Percentiles rank a stretch among this genome's conserved stretches.
Evolutionary conservation across 2,329 filamentous ascomycete genomes (phyloP).

Genomic region (Diaporthe humulicola): DNA sequence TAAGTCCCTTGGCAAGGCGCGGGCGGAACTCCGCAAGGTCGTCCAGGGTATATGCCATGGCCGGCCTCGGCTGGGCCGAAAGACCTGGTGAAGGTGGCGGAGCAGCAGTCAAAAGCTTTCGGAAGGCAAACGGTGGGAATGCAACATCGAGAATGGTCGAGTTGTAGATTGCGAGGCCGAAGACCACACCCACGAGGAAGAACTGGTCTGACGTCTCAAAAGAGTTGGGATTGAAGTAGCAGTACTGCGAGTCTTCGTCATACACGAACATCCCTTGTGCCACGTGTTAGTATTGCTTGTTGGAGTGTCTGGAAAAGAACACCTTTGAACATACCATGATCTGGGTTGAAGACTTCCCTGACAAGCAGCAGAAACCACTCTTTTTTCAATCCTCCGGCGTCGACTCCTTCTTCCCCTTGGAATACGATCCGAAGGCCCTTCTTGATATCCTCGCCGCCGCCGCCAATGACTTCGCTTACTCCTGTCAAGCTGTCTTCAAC

Average conservation of each 20-base stretch:
- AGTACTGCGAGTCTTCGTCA: constrained; percentile 90
- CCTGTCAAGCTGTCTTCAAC: constrained; percentile 89
- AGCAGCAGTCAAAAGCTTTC: constrained; percentile 84
- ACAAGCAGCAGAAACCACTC: constrained; percentile 95
- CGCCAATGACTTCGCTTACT: constrained; percentile 87
- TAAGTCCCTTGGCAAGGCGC: constrained; percentile 79
- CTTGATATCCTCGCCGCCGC: constrained; percentile 87
- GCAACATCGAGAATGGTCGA: constrained; percentile 92
- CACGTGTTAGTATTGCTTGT: not conserved
- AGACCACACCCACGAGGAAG: constrained; percentile 87
- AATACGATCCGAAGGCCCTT: constrained; percentile 91
- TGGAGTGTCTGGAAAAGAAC: not conserved
- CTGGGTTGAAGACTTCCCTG: constrained; percentile 90
- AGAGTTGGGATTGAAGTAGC: constrained; percentile 92
- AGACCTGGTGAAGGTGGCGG: constrained; percentile 70
- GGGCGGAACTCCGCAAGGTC: constrained; percentile 89
- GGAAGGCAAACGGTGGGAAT: constrained; percentile 89
- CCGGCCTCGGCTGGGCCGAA: constrained; percentile 68
- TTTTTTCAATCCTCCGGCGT: constrained; percentile 89
- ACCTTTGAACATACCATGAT: constrained; percentile 75
- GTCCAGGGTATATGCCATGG: constrained; percentile 81
- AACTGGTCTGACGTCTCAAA: constrained; percentile 94
- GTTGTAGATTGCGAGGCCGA: constrained; percentile 94
- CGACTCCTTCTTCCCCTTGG: constrained; percentile 88
- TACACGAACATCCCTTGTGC: constrained; percentile 86